Evolutionary conservation across 192 early-diverging fungal species (phyloP).

Genomic region (Coemansia sp.): DNA sequence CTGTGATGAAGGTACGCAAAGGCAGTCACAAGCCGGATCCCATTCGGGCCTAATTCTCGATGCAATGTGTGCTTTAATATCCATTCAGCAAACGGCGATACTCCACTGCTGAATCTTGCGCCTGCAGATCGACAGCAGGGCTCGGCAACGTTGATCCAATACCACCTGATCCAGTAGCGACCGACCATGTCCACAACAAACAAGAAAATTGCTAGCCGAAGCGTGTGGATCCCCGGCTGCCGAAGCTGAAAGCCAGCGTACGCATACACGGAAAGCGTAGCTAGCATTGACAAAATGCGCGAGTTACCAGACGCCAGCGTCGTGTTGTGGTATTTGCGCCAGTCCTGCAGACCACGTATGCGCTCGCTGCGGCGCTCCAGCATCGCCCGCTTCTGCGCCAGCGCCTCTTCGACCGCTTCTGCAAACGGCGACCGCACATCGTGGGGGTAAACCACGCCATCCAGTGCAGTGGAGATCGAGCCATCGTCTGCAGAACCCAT

Average conservation of each 20-base stretch:
- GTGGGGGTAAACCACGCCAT: neutral
- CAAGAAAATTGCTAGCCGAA: neutral
- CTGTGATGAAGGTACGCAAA: neutral
- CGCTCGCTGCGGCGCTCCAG: conserved; percentile 19
- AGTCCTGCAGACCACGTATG: conserved; percentile 16
- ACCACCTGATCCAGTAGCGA: neutral
- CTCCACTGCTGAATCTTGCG: neutral
- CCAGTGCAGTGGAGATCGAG: neutral
- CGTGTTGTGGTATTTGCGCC: conserved; percentile 9
- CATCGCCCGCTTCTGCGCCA: conserved; percentile 17
- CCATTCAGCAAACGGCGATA: neutral
- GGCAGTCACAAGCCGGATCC: neutral
- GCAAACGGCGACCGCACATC: conserved; percentile 34
- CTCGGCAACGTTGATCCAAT: neutral
- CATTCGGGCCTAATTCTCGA: neutral
- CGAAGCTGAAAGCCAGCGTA: neutral
- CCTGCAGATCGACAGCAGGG: neutral
- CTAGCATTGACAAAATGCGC: neutral
- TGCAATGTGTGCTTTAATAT: neutral
- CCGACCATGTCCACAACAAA: neutral
- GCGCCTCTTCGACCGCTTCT: conserved; percentile 33
- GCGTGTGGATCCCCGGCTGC: neutral
- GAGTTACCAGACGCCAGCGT: neutral
- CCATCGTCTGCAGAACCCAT: neutral
- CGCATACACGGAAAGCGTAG: neutral